These are phyloP conservation scores for Arthrobotrys musiformis DNA, from an alignment of 2,329 filamentous ascomycete species.

Conservation along the genomic window DNA sequence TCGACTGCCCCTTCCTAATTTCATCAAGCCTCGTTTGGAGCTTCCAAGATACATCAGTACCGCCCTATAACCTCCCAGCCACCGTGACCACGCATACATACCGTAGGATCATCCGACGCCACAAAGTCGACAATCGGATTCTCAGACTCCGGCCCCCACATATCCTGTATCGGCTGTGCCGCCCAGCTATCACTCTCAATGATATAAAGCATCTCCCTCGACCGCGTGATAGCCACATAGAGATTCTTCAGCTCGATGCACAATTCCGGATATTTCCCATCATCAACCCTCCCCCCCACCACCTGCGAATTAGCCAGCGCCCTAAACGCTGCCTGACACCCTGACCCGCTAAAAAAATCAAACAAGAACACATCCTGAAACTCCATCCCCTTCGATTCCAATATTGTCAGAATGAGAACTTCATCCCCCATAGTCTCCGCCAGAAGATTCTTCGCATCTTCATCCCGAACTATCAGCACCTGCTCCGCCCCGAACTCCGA, in stretches of 20 bases:
- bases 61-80: too few relatives aligned
- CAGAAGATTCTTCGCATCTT: constrained; percentile 58
- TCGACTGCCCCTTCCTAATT: constrained; percentile 6
- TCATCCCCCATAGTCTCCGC: constrained; percentile 59
- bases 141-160: constrained; percentile 2
- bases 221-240: constrained; percentile 32
- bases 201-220: constrained; percentile 22
- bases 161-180: constrained; percentile 9
- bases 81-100: too few relatives aligned
- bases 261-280: constrained; percentile 14
- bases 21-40: constrained; percentile 13
- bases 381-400: constrained; percentile 62
- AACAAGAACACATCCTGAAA: constrained; percentile 62
- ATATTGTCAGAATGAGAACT: constrained; percentile 60
- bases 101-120: not conserved
- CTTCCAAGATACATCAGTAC: not conserved
- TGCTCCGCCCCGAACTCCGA: constrained; percentile 60
- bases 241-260: constrained; percentile 38
- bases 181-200: constrained; percentile 3
- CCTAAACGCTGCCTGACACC: constrained; percentile 14
- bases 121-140: constrained; percentile 7
- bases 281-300: not conserved
- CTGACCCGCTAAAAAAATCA: constrained; percentile 59
- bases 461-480: constrained; percentile 61
- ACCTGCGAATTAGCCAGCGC: constrained; percentile 26